Conservation (phyloP, 192 early-diverging fungal genomes). For the Mortierella alpina region DNA sequence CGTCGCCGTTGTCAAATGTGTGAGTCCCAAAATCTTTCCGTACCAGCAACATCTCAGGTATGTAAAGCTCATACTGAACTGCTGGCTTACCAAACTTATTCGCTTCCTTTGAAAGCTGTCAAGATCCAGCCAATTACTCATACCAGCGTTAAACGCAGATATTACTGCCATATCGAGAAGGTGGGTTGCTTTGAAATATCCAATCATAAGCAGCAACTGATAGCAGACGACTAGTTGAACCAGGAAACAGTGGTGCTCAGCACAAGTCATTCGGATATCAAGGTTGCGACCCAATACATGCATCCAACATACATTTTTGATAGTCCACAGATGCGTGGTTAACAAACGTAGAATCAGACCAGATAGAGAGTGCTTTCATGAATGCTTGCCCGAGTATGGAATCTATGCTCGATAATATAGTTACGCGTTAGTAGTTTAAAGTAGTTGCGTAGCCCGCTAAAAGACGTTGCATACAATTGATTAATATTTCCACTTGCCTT, state of each 20-base stretch:
- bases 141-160: conserved; percentile 11
- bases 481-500: conserved; percentile 11
- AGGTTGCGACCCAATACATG: no score
- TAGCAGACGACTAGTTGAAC: conserved; percentile 28
- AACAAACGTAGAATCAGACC: conserved; percentile 44
- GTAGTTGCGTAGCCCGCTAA: not conserved
- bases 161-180: conserved; percentile 14
- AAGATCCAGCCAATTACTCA: conserved; percentile 37
- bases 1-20: not conserved
- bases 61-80: not conserved
- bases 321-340: conserved; percentile 38
- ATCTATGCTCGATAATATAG: conserved; percentile 8
- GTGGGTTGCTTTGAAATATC: conserved; percentile 17
- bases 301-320: conserved; percentile 30
- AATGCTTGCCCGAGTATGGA: conserved; percentile 21
- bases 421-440: not conserved
- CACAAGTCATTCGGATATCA: no score
- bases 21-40: not conserved
- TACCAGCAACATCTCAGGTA: not conserved
- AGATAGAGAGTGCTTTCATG: conserved; percentile 26
- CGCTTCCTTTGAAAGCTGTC: conserved; percentile 28
- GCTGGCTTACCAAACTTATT: conserved; percentile 17
- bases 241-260: no score
- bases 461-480: not conserved
- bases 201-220: conserved; percentile 30